phyloP scores from a whole-genome alignment of 768 basidiomycete genomes.

The Strobilomyces dryophilus region DNA sequence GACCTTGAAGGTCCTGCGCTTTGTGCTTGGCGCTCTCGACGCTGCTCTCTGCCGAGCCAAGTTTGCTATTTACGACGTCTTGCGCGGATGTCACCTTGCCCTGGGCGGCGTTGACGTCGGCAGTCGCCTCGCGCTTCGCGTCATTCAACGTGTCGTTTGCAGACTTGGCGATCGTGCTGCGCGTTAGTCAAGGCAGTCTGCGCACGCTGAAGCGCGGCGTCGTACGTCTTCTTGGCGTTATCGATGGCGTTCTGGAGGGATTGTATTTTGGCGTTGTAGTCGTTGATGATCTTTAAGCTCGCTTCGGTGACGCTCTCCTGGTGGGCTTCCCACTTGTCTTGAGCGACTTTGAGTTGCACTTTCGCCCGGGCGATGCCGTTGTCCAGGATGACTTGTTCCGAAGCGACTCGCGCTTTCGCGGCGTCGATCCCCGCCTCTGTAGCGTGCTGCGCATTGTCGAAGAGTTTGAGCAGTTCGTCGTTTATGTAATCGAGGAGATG shows the following conservation, averaged over 20 bases:
- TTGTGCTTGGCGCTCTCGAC: background rate
- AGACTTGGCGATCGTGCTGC: constrained; percentile 1
- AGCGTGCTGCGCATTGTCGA: background rate
- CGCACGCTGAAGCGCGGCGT: background rate
- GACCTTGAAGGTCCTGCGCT: background rate
- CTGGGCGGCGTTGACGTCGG: background rate
- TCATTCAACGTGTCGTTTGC: background rate
- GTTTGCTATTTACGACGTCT: background rate
- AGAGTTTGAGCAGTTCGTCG: background rate
- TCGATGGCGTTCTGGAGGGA: background rate
- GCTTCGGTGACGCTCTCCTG: background rate
- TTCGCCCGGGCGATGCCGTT: background rate
- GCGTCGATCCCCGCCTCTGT: constrained; percentile 1
- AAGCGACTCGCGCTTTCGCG: background rate
- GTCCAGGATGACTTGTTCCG: background rate
- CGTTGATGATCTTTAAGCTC: background rate
- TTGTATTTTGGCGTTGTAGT: background rate
- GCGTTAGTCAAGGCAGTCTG: background rate
- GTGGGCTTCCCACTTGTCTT: constrained; percentile 1
- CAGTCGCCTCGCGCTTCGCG: background rate
- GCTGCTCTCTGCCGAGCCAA: constrained; percentile 2
- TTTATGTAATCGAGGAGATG: constrained; percentile 8
- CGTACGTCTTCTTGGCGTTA: background rate
- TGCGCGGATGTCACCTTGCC: background rate
- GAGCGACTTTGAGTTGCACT: background rate